These are phyloP conservation scores for Brasenia schreberi DNA, from an alignment of 164 flowering plant genomes.

Conservation along the genomic window DNA sequence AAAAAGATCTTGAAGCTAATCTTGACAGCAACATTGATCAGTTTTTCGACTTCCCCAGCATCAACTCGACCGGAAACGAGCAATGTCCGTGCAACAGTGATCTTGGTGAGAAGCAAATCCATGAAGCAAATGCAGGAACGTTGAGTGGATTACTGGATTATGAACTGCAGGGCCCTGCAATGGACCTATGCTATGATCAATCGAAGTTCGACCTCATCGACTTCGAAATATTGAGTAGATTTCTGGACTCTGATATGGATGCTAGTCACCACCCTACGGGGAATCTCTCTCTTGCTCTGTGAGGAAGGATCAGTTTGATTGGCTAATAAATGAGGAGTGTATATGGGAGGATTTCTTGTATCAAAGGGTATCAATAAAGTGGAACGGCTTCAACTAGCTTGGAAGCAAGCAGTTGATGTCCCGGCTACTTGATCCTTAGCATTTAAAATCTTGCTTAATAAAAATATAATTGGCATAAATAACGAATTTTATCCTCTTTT, in stretches of 20 bases:
- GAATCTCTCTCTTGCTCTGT: background rate
- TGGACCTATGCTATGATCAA: background rate
- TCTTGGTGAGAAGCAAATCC: background rate
- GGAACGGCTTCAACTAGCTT: too few species aligned
- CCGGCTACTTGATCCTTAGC: too few species aligned
- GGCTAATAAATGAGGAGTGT: background rate
- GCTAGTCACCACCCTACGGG: background rate
- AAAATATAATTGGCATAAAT: too few species aligned
- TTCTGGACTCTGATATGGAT: background rate
- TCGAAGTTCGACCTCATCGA: background rate
- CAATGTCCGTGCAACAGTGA: background rate
- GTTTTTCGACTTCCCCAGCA: background rate
- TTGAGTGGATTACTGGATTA: background rate
- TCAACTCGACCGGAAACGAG: background rate
- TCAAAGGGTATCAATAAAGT: too few species aligned
- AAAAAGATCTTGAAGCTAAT: background rate
- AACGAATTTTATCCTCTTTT: too few species aligned
- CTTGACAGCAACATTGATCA: background rate
- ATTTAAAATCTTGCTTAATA: too few species aligned
- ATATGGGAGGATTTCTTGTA: too few species aligned
- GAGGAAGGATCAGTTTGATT: background rate
- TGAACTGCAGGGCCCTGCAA: background rate
- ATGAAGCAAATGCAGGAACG: background rate
- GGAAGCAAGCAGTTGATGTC: too few species aligned
- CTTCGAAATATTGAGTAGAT: background rate